Evolutionary conservation across 441 rosid species (phyloP), one percentile per base, ranked within the genome.

Genomic region (Jatropha podagrica): DNA sequence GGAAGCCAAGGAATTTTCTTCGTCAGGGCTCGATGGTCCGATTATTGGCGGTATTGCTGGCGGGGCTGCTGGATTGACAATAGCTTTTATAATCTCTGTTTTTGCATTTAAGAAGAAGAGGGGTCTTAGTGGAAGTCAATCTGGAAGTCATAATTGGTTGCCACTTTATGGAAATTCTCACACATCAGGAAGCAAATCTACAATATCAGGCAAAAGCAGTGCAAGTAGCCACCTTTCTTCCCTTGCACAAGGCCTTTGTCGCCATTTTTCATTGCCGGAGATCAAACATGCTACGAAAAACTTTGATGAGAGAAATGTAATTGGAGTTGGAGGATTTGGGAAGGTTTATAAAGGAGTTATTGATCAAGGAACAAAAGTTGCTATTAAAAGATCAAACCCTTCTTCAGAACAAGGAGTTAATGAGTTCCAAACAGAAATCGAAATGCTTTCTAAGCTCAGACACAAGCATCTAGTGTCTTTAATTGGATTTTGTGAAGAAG

Each of bases 291-390:
- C 92, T 3, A 93, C 97, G 0, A 88, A 81, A 63, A 85, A 87
- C 77, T 93, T 91, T 27, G 87, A 86, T 14, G 96, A 93, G 52
- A 82, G 86, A 0, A 62, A 85, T 41, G 93, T 93, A 14, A 86
- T 91, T 44, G 97, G 97, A 12, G 92, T 93, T n/a, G 95, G 97
- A 82, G 97, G 97, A 20, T 92, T 91, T 37, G 97, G 97, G 38
- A 92, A 92, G 80, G 97, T 92, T 61, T 91, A 89, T 75, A 92
- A 91, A 80, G 98, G 98, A 23, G 78, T 88, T 37, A 81, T 94
- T 42, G 97, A 91, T 42, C 89, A 87, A 66, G 80, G 80, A 67
- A 90, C 85, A 55, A 84, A 88, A 78, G 97, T 94, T 2, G 98
- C 98, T 0, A 82, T 94, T 75, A 94, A 92, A 79, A 85, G 95